Base-by-base conservation (phyloP, 176 grass and related monocot species). In the Hyparrhenia diplandra region DNA sequence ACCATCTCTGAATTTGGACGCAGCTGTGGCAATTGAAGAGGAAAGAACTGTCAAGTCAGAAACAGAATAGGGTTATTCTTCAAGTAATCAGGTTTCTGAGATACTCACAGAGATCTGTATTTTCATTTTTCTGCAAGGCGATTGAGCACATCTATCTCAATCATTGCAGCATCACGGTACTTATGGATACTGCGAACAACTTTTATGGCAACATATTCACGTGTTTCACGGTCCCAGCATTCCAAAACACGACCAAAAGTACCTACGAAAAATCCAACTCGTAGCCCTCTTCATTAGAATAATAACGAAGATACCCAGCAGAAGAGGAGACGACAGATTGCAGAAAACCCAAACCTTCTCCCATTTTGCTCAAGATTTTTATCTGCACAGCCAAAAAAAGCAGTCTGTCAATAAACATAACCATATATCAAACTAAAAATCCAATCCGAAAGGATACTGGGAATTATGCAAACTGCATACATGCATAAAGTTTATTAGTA, bases 281-380 rank as follows among this genome's bases (percentile, higher is more conserved):
- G 3, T 17, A 31, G 82, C 71, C 68, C 60, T 84, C 74, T 86
- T 41, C 79, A 85, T 78, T 82, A 87, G 65, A 87, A 69, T 58
- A 78, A 65, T 60, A 54, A 24, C 13, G 51, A 80, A 81, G 63
- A 78, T 21, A 29, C 58, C 23, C 52, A 55, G 78, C 65, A 80
- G 40, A 77, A 64, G 60, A 76, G 61, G 62, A 90, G 64, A 47
- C 8, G n/a, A 37, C 14, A 83, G 63, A 65, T 51, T 82, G 83
- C 59, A 87, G 74, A 84, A 85, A 78, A 92, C 51, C 64, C 67
- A 30, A 84, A 98, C 95, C 95, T 98, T 98, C 95, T 58, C 95
- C 95, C 88, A 98, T 93, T 84, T 98, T 95, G 75, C 88, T 91
- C 55, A 93, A 87, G 75, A 98, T 98, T 88, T n/a, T 98, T 98